phyloP scores from a whole-genome alignment of 148 eudicot species.

The Drosera capensis region DNA sequence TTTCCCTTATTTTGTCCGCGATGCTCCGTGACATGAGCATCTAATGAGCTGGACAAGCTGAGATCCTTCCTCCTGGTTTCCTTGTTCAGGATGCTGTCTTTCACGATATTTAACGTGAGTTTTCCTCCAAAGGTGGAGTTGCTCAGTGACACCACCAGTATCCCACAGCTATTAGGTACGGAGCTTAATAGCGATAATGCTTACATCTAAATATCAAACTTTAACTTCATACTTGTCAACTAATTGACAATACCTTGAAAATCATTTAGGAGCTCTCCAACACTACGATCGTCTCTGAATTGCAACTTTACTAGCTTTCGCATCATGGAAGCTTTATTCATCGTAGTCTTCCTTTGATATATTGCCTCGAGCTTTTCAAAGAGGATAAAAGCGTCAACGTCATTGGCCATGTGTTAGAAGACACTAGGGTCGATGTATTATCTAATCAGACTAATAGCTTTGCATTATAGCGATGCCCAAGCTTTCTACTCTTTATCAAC shows the following conservation, averaged over 20 bases:
- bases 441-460: not conserved
- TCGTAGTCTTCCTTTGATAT: not conserved
- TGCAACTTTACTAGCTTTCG: not conserved
- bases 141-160: not conserved
- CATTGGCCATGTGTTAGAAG: not conserved
- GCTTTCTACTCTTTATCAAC: no score
- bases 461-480: not conserved
- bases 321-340: not conserved
- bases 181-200: not conserved
- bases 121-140: not conserved
- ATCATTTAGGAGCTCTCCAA: not conserved
- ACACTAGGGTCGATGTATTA: not conserved
- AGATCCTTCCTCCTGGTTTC: not conserved
- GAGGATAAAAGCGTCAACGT: not conserved
- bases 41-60: not conserved
- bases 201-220: not conserved
- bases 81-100: not conserved
- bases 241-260: no score
- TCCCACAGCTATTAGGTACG: not conserved
- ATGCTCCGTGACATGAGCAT: not conserved
- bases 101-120: not conserved
- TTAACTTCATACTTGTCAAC: not conserved
- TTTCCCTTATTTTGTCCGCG: not conserved
- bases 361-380: not conserved
- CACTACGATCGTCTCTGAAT: not conserved